Evolutionary conservation across 2,329 filamentous ascomycete genomes (phyloP).

Genomic region (Botrytis squamosa): DNA sequence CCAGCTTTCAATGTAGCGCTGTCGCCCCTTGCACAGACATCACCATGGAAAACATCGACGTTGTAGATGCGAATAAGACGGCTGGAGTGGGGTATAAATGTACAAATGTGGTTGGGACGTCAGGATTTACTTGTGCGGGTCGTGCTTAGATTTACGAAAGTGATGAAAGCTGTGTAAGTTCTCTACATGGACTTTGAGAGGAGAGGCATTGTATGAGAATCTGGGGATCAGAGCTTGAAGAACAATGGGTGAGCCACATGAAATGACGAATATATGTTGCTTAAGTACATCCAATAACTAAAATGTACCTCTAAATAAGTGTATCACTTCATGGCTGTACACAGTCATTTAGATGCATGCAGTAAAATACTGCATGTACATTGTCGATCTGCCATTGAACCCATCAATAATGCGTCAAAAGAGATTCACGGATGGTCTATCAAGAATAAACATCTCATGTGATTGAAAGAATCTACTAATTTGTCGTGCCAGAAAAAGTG

Average conservation of each 20-base stretch:
- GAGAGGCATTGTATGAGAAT: neutral
- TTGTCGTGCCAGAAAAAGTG: neutral
- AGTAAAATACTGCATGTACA: neutral
- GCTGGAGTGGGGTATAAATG: conserved; percentile 9
- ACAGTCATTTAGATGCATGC: neutral
- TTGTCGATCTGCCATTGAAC: neutral
- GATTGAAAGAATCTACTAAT: neutral
- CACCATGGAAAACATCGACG: conserved; percentile 10
- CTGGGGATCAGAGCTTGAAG: neutral
- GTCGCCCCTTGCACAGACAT: conserved; percentile 11
- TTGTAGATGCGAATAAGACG: neutral
- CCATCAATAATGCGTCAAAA: neutral
- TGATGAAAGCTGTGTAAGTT: neutral
- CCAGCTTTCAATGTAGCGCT: conserved; percentile 11
- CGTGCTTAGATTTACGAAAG: neutral
- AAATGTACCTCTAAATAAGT: neutral
- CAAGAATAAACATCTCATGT: neutral
- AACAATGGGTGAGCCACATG: neutral
- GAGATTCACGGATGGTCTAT: neutral
- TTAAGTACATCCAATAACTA: neutral
- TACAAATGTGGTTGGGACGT: conserved; percentile 9
- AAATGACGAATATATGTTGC: neutral
- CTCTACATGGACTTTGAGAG: neutral
- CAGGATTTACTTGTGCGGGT: conserved; percentile 12
- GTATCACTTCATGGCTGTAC: neutral